Conservation (phyloP, 176 grass and related monocot species). For the Oryza brachyantha region DNA sequence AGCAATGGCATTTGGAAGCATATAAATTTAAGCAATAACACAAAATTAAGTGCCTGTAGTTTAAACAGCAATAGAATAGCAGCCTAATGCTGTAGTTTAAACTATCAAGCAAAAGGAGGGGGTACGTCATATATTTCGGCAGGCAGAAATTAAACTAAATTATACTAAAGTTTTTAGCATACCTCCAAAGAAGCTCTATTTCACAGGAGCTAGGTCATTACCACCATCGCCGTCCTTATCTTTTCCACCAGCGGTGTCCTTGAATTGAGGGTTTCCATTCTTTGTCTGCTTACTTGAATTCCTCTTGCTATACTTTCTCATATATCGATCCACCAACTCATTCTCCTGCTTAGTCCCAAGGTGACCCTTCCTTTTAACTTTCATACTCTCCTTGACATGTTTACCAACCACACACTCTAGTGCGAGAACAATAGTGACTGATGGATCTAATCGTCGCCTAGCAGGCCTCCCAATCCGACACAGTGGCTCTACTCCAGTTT, state of each 20-base stretch:
- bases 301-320: conserved; percentile 54
- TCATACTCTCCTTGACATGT: conserved; percentile 1
- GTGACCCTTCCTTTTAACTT: conserved; percentile 24
- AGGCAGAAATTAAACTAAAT: background rate
- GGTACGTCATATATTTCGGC: background rate
- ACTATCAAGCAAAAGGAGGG: background rate
- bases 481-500: background rate
- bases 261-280: conserved; percentile 6
- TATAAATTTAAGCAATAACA: too few relatives aligned
- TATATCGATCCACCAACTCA: conserved; percentile 36
- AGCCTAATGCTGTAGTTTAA: too few relatives aligned
- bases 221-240: conserved; percentile 19
- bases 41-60: too few relatives aligned
- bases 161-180: background rate
- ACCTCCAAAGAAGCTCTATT: conserved; percentile 34
- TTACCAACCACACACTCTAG: conserved; percentile 23
- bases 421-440: conserved; percentile 37
- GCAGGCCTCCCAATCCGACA: background rate
- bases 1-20: too few relatives aligned
- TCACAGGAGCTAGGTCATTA: conserved; percentile 18
- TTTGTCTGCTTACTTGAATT: conserved; percentile 24
- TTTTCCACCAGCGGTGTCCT: background rate
- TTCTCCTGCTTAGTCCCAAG: conserved; percentile 7
- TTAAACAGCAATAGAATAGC: too few relatives aligned
- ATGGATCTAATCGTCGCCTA: background rate